Conservation (phyloP, 2,329 filamentous ascomycete species). For the Parastagonospora nodorum region DNA sequence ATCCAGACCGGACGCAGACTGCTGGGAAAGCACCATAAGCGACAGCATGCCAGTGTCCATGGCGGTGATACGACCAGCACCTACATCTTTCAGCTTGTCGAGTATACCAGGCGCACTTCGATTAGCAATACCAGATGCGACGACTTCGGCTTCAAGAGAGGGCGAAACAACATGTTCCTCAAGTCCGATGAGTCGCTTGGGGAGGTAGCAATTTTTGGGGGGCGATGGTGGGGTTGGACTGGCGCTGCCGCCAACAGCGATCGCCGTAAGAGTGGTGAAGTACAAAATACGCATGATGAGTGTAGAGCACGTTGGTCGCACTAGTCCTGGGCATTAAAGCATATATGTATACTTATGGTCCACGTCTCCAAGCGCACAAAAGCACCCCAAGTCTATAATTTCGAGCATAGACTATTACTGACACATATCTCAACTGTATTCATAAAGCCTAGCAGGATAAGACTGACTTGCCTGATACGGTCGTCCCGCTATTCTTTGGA, state of each 20-base stretch:
- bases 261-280: too few relatives aligned
- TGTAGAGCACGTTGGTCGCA: too few relatives aligned
- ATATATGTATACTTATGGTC: too few relatives aligned
- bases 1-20: slow-evolving; percentile 1
- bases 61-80: slow-evolving; percentile 7
- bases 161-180: slow-evolving; percentile 14
- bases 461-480: too few relatives aligned
- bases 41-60: slow-evolving; percentile 12
- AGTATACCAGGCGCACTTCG: slow-evolving; percentile 2
- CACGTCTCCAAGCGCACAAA: too few relatives aligned
- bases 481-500: too few relatives aligned
- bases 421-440: too few relatives aligned
- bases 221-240: background rate
- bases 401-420: too few relatives aligned
- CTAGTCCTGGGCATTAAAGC: too few relatives aligned
- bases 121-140: slow-evolving; percentile 4
- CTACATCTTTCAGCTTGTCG: slow-evolving; percentile 9
- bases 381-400: too few relatives aligned
- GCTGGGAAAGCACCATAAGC: slow-evolving; percentile 12
- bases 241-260: background rate
- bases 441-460: too few relatives aligned
- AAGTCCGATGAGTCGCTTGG: slow-evolving; percentile 11
- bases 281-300: too few relatives aligned
- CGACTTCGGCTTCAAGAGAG: slow-evolving; percentile 10
- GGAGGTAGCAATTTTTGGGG: slow-evolving; percentile 2